Conservation (phyloP, 2,329 filamentous ascomycete genomes). For the Ophiocordyceps sinensis region DNA sequence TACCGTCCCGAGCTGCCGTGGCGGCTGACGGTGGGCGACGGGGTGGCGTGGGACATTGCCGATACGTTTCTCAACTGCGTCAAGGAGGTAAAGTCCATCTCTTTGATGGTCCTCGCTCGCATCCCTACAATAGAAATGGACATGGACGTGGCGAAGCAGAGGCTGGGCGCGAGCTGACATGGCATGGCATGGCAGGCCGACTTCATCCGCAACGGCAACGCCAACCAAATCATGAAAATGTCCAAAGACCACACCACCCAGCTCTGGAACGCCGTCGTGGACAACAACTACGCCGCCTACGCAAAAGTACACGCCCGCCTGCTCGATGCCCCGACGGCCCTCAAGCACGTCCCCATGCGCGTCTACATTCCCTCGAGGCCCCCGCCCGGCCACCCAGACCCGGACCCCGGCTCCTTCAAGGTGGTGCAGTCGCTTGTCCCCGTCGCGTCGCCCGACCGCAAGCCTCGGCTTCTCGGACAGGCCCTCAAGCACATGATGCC, state of each 20-base stretch:
- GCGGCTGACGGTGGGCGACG: slow-evolving; percentile 38
- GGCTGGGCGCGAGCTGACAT: no score
- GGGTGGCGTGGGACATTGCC: slow-evolving; percentile 42
- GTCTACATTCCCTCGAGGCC: slow-evolving; percentile 67
- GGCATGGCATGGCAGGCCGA: slow-evolving; percentile 42
- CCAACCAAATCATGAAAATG: slow-evolving; percentile 79
- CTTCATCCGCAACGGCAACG: slow-evolving; percentile 75
- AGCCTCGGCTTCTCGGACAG: slow-evolving; percentile 49
- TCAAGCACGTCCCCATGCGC: slow-evolving; percentile 75
- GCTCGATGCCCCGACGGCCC: slow-evolving; percentile 57
- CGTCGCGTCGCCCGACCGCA: slow-evolving; percentile 21
- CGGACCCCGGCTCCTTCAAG: slow-evolving; percentile 39
- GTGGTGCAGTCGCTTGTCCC: slow-evolving; percentile 65
- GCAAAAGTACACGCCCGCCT: slow-evolving; percentile 62
- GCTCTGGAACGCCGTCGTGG: slow-evolving; percentile 67
- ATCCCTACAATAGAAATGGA: no score
- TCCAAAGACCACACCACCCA: slow-evolving; percentile 71
- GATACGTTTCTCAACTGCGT: slow-evolving; percentile 51
- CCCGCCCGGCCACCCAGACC: slow-evolving; percentile 11
- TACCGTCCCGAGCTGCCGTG: slow-evolving; percentile 41
- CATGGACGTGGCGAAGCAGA: no score
- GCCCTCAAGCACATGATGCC: slow-evolving; percentile 66
- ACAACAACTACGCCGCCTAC: slow-evolving; percentile 62
- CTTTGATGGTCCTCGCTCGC: neutral
- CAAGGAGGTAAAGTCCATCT: slow-evolving; percentile 38